Conservation (phyloP, 345 rosid genomes). For the Xanthoceras sorbifolium region DNA sequence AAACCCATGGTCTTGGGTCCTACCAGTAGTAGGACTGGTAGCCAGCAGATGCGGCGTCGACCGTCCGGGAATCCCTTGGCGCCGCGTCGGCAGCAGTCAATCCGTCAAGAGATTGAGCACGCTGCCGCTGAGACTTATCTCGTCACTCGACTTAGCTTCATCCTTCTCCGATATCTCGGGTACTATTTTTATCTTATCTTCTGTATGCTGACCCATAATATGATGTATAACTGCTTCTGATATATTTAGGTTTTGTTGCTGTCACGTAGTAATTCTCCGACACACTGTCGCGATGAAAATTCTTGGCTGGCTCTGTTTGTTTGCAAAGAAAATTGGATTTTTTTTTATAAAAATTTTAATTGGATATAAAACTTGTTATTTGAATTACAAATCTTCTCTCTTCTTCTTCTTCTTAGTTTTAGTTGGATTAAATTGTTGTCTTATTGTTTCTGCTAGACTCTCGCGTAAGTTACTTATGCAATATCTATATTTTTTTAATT, state of each 20-base stretch:
- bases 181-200: conserved; percentile 25
- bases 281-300: not conserved
- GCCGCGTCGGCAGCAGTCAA: conserved; percentile 49
- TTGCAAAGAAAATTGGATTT: not conserved
- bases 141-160: conserved; percentile 66
- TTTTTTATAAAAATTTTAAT: not conserved
- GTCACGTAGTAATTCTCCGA: not conserved
- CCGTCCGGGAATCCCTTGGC: not conserved
- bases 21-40: not conserved
- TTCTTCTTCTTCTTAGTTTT: too few species aligned
- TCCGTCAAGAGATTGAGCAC: conserved; percentile 59
- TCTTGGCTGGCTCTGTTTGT: conserved; percentile 2
- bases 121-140: conserved; percentile 82
- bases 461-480: not conserved
- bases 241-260: not conserved
- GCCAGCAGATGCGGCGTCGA: conserved; percentile 7
- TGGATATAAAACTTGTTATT: not conserved
- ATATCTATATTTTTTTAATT: conserved; percentile 14
- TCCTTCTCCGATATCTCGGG: conserved; percentile 84
- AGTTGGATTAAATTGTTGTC: not conserved
- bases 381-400: too few species aligned
- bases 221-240: not conserved
- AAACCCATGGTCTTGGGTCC: not conserved
- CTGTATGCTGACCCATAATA: too few species aligned
- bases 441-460: not conserved